Conservation (phyloP, 495 filamentous ascomycete species). For the Podospora anserina region DNA sequence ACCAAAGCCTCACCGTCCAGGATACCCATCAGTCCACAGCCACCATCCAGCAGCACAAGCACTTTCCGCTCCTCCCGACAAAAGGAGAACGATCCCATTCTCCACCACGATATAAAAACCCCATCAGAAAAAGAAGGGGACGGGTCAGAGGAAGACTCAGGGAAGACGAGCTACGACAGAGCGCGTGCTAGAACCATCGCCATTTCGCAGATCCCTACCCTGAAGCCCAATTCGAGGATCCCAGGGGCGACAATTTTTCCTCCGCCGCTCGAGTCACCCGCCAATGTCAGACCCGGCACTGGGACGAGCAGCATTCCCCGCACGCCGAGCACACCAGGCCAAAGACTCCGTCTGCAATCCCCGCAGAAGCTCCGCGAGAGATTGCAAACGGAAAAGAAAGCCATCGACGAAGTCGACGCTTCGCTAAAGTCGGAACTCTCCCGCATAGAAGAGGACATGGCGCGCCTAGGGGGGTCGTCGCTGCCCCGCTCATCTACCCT, state of each 20-base stretch:
- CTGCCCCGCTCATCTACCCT: constrained; percentile 37
- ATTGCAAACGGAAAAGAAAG: constrained; percentile 73
- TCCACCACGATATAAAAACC: neutral
- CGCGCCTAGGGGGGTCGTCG: constrained; percentile 50
- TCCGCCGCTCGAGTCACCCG: constrained; percentile 26
- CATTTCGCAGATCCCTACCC: constrained; percentile 47
- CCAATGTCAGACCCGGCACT: constrained; percentile 37
- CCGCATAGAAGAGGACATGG: constrained; percentile 80
- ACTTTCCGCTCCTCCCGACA: constrained; percentile 37
- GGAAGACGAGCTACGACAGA: constrained; percentile 21
- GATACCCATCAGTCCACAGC: constrained; percentile 43
- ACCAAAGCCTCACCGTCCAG: constrained; percentile 26
- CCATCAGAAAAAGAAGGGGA: constrained; percentile 12
- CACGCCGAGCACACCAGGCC: constrained; percentile 31
- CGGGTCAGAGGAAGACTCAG: constrained; percentile 6
- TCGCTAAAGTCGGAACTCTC: constrained; percentile 72
- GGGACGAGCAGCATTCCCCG: constrained; percentile 24
- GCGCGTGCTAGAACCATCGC: constrained; percentile 42
- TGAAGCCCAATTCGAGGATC: constrained; percentile 34
- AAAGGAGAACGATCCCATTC: constrained; percentile 42
- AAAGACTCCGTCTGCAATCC: constrained; percentile 80
- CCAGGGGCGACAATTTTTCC: constrained; percentile 10
- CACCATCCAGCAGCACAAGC: constrained; percentile 16
- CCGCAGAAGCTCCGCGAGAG: constrained; percentile 92
- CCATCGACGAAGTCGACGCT: constrained; percentile 63